These are phyloP conservation scores for Globisporangium nodosum DNA, from an alignment of 352 stramenopile species.

Conservation along the genomic window DNA sequence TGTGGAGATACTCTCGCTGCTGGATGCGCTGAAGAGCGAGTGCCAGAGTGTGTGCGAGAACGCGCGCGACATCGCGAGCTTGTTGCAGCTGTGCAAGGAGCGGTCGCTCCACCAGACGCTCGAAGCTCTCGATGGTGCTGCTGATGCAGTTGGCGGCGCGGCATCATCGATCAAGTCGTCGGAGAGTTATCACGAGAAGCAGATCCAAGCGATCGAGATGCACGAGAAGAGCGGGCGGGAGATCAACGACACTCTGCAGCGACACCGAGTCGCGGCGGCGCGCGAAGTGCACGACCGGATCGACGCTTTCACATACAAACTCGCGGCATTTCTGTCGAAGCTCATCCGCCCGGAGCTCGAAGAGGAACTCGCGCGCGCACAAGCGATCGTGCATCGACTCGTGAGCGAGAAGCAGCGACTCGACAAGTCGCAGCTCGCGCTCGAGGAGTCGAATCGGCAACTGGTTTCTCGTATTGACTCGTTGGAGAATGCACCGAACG, in stretches of 20 bases:
- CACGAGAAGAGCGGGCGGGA: slow-evolving; percentile 41
- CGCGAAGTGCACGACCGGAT: slow-evolving; percentile 20
- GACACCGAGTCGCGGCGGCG: slow-evolving; percentile 17
- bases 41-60: slow-evolving; percentile 14
- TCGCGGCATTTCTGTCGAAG: slow-evolving; percentile 20
- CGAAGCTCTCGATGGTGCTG: slow-evolving; percentile 27
- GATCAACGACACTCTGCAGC: slow-evolving; percentile 25
- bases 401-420: slow-evolving; percentile 33
- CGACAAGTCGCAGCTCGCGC: slow-evolving; percentile 8
- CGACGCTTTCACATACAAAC: slow-evolving; percentile 25
- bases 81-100: slow-evolving; percentile 59
- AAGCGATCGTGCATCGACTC: slow-evolving; percentile 16
- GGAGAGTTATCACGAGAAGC: slow-evolving; percentile 16
- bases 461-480: slow-evolving; percentile 27
- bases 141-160: not conserved
- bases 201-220: slow-evolving; percentile 54
- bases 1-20: slow-evolving; percentile 8
- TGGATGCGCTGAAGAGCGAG: slow-evolving; percentile 15
- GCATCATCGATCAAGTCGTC: not conserved
- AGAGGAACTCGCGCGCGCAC: slow-evolving; percentile 25
- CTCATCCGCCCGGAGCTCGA: slow-evolving; percentile 35
- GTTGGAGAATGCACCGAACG: slow-evolving; percentile 30
- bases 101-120: slow-evolving; percentile 50
- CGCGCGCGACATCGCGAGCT: slow-evolving; percentile 12
- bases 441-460: slow-evolving; percentile 17